Conservation (phyloP, 495 filamentous ascomycete genomes). For the Sabuloglossum arenarium region DNA sequence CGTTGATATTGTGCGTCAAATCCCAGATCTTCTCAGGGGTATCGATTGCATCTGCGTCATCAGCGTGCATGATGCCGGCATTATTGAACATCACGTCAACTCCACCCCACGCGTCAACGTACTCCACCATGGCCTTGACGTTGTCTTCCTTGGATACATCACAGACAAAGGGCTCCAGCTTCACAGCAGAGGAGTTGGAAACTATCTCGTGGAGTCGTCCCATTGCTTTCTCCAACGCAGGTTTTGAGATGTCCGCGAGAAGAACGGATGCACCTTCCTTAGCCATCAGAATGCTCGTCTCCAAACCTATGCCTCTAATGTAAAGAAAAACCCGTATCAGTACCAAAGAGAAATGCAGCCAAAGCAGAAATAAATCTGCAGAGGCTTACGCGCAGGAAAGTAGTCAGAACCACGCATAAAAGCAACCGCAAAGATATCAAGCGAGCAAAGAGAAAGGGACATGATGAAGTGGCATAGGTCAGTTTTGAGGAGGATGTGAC, state of each 20-base stretch:
- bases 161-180: constrained; percentile 38
- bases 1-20: constrained; percentile 81
- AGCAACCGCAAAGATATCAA: neutral
- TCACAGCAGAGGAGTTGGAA: constrained; percentile 26
- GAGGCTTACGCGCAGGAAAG: neutral
- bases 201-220: constrained; percentile 52
- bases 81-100: constrained; percentile 97
- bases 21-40: constrained; percentile 92
- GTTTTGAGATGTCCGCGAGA: constrained; percentile 62
- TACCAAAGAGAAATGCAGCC: neutral
- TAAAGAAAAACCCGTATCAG: neutral
- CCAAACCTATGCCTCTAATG: constrained; percentile 76
- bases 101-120: constrained; percentile 71
- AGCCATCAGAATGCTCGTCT: constrained; percentile 80
- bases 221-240: constrained; percentile 47
- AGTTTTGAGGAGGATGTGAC: neutral
- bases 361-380: neutral
- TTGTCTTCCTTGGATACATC: constrained; percentile 55
- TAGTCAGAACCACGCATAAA: neutral
- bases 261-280: constrained; percentile 77
- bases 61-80: constrained; percentile 89
- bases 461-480: neutral
- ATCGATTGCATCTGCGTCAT: constrained; percentile 66
- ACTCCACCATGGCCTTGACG: constrained; percentile 47
- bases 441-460: neutral